Base-by-base conservation (phyloP, 2,329 filamentous ascomycete genomes). In the Whalleya microplaca region DNA sequence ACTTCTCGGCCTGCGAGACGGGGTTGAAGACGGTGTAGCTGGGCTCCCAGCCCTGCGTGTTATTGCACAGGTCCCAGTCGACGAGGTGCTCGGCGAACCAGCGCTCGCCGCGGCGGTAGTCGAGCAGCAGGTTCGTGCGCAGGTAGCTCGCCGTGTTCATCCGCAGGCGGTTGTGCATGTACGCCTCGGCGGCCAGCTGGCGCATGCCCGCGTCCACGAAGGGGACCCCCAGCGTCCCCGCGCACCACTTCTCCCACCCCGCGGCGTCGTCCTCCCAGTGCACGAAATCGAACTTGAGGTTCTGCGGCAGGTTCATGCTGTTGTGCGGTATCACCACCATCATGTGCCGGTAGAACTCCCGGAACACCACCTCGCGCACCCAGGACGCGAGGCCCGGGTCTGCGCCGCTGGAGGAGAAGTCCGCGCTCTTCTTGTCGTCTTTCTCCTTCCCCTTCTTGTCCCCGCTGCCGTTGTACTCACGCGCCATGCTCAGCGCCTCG, bases 21-120 rank as follows among this genome's bases (percentile, higher is more conserved):
- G 88, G 88, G 63, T 90, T 90, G 72, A 91, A 90, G 23, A 91
- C 86, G 1, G 87, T 78, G 62, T 90, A 90, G 66, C 89, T 90
- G 0, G 88, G 87, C 70, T 90, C 86, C 85, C 86, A 89, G 0
- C 86, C 86, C 8, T 86, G 85, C 58, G 86, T 85, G 62, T 87
- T 87, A 23, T 78, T 81, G 0, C 82, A 83, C 64, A 87, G 84
- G 62, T 86, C 84, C 12, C 84, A 84, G 64, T 87, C 84, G 53
- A 87, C 80, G 9, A 85, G 72, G 53, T 82, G 74, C 65, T 85
- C 80, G 80, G 87, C 88, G 69, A 89, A 89, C 64, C 83, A 86
- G 7, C 76, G 73, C 70, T 89, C 86, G 9, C 86, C 87, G 61
- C 82, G 78, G 2, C 86, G 79, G 84, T 86, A 89, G 72, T 89